Evolutionary conservation across 805 yeast genomes (phyloP).

Genomic region (Metschnikowia cerradonensis): DNA sequence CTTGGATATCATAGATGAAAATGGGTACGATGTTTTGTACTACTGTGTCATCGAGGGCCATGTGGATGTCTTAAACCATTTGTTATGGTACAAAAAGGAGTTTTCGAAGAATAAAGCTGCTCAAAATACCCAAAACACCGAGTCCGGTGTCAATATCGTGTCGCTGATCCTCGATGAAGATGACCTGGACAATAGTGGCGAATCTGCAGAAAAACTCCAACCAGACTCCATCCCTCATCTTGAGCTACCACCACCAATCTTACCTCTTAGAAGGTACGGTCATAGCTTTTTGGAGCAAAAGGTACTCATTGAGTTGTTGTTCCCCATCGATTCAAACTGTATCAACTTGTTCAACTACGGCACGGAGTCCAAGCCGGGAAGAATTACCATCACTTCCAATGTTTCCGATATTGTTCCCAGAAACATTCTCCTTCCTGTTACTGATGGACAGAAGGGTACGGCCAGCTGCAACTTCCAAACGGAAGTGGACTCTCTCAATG

Average conservation of each 20-base stretch:
- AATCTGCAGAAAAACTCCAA: constrained; percentile 25
- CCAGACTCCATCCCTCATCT: constrained; percentile 84
- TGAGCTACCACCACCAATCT: constrained; percentile 91
- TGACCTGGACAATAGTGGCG: constrained; percentile 37
- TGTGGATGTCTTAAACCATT: constrained; percentile 68
- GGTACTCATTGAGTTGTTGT: constrained; percentile 73
- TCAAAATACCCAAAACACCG: background rate
- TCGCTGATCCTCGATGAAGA: constrained; percentile 22
- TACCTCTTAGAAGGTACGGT: constrained; percentile 90
- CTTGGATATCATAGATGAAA: constrained; percentile 66
- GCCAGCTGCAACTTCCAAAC: constrained; percentile 77
- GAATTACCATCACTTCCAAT: constrained; percentile 76
- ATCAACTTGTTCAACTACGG: constrained; percentile 43
- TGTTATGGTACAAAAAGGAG: constrained; percentile 41
- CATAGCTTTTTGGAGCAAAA: constrained; percentile 92
- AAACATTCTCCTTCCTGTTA: constrained; percentile 73
- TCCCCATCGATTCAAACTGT: constrained; percentile 48
- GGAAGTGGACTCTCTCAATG: constrained; percentile 57
- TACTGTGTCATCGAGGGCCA: constrained; percentile 96
- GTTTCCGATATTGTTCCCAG: constrained; percentile 83
- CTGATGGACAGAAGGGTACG: constrained; percentile 47
- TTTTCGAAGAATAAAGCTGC: constrained; percentile 3
- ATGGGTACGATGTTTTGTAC: constrained; percentile 74
- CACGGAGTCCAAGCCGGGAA: constrained; percentile 58
- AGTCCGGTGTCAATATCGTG: background rate